A percentile compares a stretch with the other conserved stretches of the same genome.
phyloP scores from a whole-genome alignment of 805 yeast species.

The Kodamaea sagamina region DNA sequence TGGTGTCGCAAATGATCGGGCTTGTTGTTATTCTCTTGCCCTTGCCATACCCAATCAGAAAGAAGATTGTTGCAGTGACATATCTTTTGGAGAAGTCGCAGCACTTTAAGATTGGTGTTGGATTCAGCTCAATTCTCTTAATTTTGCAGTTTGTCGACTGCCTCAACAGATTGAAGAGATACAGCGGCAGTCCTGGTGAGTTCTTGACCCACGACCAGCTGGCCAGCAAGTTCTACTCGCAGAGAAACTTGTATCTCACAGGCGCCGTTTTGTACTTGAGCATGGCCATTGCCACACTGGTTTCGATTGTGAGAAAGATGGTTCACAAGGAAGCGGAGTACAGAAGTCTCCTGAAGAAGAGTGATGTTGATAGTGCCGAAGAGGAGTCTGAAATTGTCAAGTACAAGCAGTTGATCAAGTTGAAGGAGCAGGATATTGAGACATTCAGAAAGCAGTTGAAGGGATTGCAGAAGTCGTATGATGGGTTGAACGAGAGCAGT shows the following conservation, averaged over 20 bases:
- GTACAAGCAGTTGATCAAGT: constrained; percentile 37
- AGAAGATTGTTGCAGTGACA: constrained; percentile 40
- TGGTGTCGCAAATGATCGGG: constrained; percentile 53
- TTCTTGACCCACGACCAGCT: constrained; percentile 49
- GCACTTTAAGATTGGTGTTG: constrained; percentile 48
- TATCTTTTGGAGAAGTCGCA: constrained; percentile 33
- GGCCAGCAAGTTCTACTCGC: constrained; percentile 63
- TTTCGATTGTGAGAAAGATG: constrained; percentile 53
- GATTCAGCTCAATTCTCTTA: constrained; percentile 45
- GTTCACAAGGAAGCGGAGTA: constrained; percentile 44
- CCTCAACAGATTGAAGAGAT: constrained; percentile 42
- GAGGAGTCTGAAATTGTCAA: constrained; percentile 26
- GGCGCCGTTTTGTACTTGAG: constrained; percentile 62
- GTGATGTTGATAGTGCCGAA: constrained; percentile 12
- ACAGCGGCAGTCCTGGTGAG: constrained; percentile 15
- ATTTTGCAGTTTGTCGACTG: constrained; percentile 57
- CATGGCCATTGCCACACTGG: constrained; percentile 55
- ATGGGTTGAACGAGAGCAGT: constrained; percentile 32
- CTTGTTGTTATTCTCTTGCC: constrained; percentile 55
- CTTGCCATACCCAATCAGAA: constrained; percentile 51
- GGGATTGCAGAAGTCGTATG: constrained; percentile 53
- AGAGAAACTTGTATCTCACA: constrained; percentile 61
- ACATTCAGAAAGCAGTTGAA: constrained; percentile 52
- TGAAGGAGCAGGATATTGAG: constrained; percentile 46
- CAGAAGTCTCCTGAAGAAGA: constrained; percentile 22